A percentile compares a stretch with the other conserved stretches of the same genome.
Evolutionary conservation across 1,284 basidiomycete species (phyloP).

Genomic region (Ustilago nuda): DNA sequence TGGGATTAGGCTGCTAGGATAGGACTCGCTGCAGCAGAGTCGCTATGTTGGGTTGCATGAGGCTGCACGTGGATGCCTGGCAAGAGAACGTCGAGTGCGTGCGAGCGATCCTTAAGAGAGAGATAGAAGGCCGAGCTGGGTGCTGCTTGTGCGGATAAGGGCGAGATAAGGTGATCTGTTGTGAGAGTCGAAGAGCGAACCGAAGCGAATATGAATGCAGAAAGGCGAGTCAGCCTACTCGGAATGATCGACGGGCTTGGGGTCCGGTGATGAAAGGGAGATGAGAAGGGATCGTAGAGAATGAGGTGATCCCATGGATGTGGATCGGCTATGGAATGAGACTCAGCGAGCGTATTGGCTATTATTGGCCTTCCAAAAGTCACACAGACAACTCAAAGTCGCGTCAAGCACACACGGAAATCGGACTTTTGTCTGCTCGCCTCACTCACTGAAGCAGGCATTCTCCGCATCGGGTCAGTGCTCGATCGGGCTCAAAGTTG

Average conservation of each 20-base stretch:
- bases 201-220: conserved; percentile 3
- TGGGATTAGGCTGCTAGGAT: background rate
- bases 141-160: too few relatives aligned
- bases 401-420: conserved; percentile 5
- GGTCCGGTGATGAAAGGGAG: background rate
- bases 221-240: background rate
- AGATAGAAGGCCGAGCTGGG: background rate
- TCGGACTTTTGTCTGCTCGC: conserved; percentile 8
- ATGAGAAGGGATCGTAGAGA: background rate
- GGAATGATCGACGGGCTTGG: background rate
- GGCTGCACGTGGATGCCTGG: background rate
- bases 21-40: background rate
- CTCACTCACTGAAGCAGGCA: background rate
- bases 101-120: background rate
- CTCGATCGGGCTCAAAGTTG: conserved; percentile 2
- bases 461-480: conserved; percentile 1
- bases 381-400: conserved; percentile 5
- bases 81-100: background rate
- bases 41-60: background rate
- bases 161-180: background rate
- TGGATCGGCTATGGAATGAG: background rate
- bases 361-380: conserved; percentile 1
- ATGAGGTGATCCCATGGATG: background rate
- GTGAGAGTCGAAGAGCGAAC: background rate
- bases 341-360: conserved; percentile 1